Percentiles rank a stretch among this genome's conserved stretches.
These are phyloP conservation scores for Haematococcus sp. DNA, from an alignment of 139 green algal genomes.

Conservation along the genomic window DNA sequence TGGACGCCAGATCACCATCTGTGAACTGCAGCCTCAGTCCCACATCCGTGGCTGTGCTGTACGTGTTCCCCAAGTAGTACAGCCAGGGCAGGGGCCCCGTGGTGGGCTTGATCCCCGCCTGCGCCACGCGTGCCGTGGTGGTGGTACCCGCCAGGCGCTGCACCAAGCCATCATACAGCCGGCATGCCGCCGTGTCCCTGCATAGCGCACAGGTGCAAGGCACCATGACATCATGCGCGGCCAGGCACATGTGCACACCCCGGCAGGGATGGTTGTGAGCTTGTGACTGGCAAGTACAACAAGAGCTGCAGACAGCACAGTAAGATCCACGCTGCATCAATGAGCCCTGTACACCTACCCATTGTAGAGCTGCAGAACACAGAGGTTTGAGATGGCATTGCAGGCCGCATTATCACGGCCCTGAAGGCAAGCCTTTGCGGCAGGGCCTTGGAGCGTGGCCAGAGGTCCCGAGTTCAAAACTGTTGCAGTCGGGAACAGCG, in stretches of 20 bases:
- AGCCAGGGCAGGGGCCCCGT: constrained; percentile 54
- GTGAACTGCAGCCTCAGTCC: constrained; percentile 30
- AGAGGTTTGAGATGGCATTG: constrained; percentile 62
- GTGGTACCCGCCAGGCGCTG: neutral
- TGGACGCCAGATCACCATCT: constrained; percentile 5
- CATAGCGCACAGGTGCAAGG: neutral
- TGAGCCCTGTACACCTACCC: constrained; percentile 10
- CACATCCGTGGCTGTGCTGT: constrained; percentile 34
- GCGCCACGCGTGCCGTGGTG: neutral
- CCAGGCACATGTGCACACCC: no score
- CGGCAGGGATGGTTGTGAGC: no score
- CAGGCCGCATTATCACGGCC: constrained; percentile 32
- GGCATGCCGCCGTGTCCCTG: constrained; percentile 3
- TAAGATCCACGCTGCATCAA: no score
- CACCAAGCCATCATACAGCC: constrained; percentile 35
- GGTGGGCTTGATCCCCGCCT: constrained; percentile 6
- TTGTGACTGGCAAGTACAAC: no score
- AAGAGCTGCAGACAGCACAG: no score
- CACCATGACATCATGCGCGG: no score
- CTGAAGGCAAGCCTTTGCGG: constrained; percentile 29
- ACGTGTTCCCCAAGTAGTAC: constrained; percentile 39
- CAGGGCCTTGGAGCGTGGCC: constrained; percentile 28
- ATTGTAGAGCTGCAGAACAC: constrained; percentile 53
- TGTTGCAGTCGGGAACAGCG: constrained; percentile 4
- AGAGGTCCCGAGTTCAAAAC: constrained; percentile 30